Base-by-base conservation (phyloP, 768 basidiomycete species). In the Kwoniella sp. region DNA sequence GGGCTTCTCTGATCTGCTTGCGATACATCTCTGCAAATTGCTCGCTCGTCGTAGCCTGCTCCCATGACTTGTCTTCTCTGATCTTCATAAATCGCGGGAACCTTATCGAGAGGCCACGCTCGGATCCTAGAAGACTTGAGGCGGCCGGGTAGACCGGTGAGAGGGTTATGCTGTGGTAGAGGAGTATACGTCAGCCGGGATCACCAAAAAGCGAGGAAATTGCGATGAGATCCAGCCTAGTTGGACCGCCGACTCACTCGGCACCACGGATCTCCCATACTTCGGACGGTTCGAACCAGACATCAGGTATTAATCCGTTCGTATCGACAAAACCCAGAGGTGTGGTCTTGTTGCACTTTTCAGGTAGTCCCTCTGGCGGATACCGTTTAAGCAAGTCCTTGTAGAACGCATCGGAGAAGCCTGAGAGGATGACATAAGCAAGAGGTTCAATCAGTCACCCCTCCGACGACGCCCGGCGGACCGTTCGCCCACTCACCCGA, bases 111-210 rank as follows among this genome's bases (percentile, higher is more conserved):
- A 94, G 82, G 4, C 93, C 93, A 26, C 88, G 83, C 48, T 82
- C 82, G 2, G 83, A 83, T 6, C 86, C 85, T 4, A 87, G 82
- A 22, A 87, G 74, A 6, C 88, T 87, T 58, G 84, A 82, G 0
- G 90, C 92, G 19, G 92, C 92, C 5, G 88, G 80, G 24, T 92
- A 94, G 17, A 92, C 86, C 0, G 92, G 92, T 48, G 91, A 92
- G 65, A 91, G 80, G 1, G 92, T 92, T 68, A 93, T 85, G 37
- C 58, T 60, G 17, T 19, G 22, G 8, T 25, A 2, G 13, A 22
- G 26, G 37, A 72, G 88, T 44, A 40, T 48, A 67, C 63, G 21
- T 24, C 29, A 48, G 24, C 57, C 63, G 37, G 21, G 54, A 68
- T 55, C 64, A 37, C 17, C 53, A 70, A 70, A 55, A 37, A 36